Evolutionary conservation across 2,329 filamentous ascomycete species (phyloP).

Genomic region (Dactylellina haptotyla): DNA sequence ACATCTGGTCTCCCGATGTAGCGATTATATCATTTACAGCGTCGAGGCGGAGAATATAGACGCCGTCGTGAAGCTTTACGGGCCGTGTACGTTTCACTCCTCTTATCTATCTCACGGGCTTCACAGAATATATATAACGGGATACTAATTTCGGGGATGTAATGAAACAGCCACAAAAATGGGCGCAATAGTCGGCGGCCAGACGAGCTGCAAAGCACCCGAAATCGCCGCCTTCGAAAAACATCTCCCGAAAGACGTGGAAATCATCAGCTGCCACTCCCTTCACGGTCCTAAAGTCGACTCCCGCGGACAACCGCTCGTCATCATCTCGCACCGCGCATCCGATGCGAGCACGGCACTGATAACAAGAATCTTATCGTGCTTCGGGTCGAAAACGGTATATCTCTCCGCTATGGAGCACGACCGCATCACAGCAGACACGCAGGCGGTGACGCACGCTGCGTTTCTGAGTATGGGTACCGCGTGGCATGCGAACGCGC

Average conservation of each 20-base stretch:
- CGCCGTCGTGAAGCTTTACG: constrained; percentile 84
- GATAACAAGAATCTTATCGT: constrained; percentile 82
- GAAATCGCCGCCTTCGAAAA: constrained; percentile 94
- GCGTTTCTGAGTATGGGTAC: constrained; percentile 98
- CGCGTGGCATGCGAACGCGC: constrained; percentile 92
- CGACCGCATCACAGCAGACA: constrained; percentile 97
- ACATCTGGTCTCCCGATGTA: constrained; percentile 91
- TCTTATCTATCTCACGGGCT: constrained; percentile 7
- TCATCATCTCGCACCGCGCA: constrained; percentile 90
- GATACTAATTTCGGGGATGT: not conserved
- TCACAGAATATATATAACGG: not conserved
- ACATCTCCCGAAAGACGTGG: constrained; percentile 85
- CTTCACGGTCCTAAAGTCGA: constrained; percentile 93
- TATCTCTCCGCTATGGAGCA: constrained; percentile 87
- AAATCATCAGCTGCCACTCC: constrained; percentile 95
- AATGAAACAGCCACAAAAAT: constrained; percentile 83
- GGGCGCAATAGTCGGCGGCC: constrained; percentile 93
- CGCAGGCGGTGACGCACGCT: constrained; percentile 96
- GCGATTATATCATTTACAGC: constrained; percentile 99
- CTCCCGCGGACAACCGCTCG: constrained; percentile 86
- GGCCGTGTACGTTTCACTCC: constrained; percentile 78
- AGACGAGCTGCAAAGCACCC: constrained; percentile 97
- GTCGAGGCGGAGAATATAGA: constrained; percentile 94
- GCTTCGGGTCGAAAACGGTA: constrained; percentile 85
- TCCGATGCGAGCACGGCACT: constrained; percentile 78